Evolutionary conservation across 108 stramenopile species (phyloP).

Genomic region (Discostella pseudostelligera): DNA sequence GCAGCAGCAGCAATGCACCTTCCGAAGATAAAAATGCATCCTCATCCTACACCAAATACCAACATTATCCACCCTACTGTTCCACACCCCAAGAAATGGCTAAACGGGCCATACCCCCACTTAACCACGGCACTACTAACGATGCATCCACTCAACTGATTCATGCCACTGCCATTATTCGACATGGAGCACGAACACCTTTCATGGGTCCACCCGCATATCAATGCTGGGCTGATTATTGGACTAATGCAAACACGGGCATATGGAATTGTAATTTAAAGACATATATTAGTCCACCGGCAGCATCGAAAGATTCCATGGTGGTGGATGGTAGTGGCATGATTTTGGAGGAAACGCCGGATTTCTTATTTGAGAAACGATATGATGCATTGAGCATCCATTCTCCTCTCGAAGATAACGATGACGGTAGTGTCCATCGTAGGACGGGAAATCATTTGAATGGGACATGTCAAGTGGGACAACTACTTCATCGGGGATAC

Average conservation of each 20-base stretch:
- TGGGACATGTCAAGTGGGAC: constrained; percentile 89
- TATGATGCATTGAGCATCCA: constrained; percentile 62
- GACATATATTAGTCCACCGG: constrained; percentile 56
- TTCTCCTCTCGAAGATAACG: constrained; percentile 28
- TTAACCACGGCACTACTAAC: constrained; percentile 11
- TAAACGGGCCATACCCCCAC: constrained; percentile 57
- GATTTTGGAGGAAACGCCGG: constrained; percentile 24
- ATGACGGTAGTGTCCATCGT: not conserved
- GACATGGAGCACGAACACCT: constrained; percentile 81
- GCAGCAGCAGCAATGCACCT: not conserved
- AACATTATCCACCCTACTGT: constrained; percentile 73
- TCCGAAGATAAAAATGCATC: not conserved
- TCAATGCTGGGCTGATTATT: constrained; percentile 69
- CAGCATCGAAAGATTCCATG: constrained; percentile 14
- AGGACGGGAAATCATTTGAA: constrained; percentile 48
- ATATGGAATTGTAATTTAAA: constrained; percentile 75
- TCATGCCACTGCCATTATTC: constrained; percentile 79
- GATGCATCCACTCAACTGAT: not conserved
- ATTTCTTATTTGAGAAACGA: constrained; percentile 68
- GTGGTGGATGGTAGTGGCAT: constrained; percentile 12
- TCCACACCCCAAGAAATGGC: constrained; percentile 69
- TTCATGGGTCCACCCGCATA: constrained; percentile 33
- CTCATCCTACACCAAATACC: constrained; percentile 12
- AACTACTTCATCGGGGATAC: constrained; percentile 76
- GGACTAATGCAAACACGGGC: constrained; percentile 42